Evolutionary conservation across 768 basidiomycete species (phyloP).

Genomic region (Hortiboletus flavorubellus): DNA sequence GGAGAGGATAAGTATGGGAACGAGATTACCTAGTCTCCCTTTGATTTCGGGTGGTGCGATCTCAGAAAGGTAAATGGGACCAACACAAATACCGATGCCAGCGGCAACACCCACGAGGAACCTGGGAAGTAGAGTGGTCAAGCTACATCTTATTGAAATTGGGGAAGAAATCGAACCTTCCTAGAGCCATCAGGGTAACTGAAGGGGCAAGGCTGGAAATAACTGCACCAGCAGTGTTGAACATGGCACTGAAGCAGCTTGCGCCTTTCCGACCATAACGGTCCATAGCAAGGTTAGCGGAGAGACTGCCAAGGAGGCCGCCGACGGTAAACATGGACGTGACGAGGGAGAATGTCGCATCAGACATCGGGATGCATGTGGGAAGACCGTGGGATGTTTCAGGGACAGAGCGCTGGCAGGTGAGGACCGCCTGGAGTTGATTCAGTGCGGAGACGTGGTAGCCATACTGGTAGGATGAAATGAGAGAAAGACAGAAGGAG

Average conservation of each 20-base stretch:
- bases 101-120: constrained; percentile 67
- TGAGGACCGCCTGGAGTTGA: constrained; percentile 77
- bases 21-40: constrained; percentile 61
- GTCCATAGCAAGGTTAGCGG: constrained; percentile 68
- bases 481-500: not conserved
- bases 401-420: constrained; percentile 47
- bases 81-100: constrained; percentile 73
- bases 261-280: constrained; percentile 69
- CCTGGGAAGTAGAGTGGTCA: constrained; percentile 32
- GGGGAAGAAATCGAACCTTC: constrained; percentile 47
- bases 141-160: not conserved
- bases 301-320: constrained; percentile 74
- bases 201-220: constrained; percentile 66
- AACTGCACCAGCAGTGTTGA: constrained; percentile 55
- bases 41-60: constrained; percentile 75
- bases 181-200: constrained; percentile 53
- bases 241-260: constrained; percentile 51
- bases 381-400: constrained; percentile 44
- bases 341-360: constrained; percentile 73
- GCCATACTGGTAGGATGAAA: constrained; percentile 56
- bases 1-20: not conserved
- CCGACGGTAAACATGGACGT: constrained; percentile 87
- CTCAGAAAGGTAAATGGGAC: constrained; percentile 82
- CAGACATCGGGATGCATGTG: constrained; percentile 77
- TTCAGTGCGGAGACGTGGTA: constrained; percentile 92